Percentiles rank a stretch among this genome's conserved stretches.
These are phyloP conservation scores for Balamuthia mandrillaris DNA, from an alignment of 208 protist species.

Conservation along the genomic window DNA sequence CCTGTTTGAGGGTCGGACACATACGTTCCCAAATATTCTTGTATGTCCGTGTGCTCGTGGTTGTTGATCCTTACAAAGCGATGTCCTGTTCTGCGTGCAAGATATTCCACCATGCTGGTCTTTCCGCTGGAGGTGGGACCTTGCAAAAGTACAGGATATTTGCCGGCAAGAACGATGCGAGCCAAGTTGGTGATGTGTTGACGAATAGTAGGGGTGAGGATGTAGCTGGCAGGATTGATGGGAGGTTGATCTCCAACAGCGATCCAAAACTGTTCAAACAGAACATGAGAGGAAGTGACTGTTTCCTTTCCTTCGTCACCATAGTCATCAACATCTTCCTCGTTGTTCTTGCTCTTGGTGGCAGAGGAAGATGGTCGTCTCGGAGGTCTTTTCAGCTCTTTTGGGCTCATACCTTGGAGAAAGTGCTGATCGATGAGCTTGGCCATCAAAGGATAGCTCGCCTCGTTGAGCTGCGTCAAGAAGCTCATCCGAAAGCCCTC, in stretches of 20 bases:
- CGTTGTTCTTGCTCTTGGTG: not conserved
- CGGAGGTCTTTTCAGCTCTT: constrained; percentile 69
- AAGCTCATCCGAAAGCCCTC: constrained; percentile 86
- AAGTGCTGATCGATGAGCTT: constrained; percentile 82
- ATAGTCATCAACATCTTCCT: too few relatives aligned
- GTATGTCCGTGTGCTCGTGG: constrained; percentile 99
- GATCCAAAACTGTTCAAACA: constrained; percentile 94
- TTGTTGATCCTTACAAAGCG: constrained; percentile 99
- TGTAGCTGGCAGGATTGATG: constrained; percentile 81
- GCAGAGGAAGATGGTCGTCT: constrained; percentile 58
- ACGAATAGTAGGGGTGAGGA: constrained; percentile 91
- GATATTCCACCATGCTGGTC: constrained; percentile 98
- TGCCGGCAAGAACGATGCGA: constrained; percentile 84
- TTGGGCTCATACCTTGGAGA: constrained; percentile 67
- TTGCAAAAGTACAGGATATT: constrained; percentile 93
- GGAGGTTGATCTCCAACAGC: constrained; percentile 38
- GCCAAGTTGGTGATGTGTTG: constrained; percentile 90
- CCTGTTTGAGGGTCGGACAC: constrained; percentile 87
- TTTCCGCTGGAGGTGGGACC: constrained; percentile 98
- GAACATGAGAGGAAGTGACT: constrained; percentile 73
- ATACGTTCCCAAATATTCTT: constrained; percentile 99
- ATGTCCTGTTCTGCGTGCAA: constrained; percentile 95
- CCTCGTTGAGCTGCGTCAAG: constrained; percentile 86
- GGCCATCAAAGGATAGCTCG: constrained; percentile 82
- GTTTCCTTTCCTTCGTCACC: constrained; percentile 26